phyloP scores from a whole-genome alignment of 2,329 filamentous ascomycete genomes.

The Fusarium nelsonii region DNA sequence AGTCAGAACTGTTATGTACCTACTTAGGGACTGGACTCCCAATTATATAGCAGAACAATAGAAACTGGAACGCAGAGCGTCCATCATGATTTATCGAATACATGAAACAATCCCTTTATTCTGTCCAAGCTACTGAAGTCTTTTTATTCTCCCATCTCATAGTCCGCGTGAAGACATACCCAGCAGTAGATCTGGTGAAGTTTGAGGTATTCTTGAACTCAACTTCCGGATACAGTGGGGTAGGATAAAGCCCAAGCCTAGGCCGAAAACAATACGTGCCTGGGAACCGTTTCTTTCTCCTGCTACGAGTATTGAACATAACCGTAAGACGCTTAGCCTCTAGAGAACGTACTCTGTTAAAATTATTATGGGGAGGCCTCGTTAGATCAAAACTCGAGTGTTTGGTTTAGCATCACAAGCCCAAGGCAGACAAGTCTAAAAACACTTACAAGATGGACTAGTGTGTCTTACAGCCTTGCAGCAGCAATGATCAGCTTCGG shows the following conservation, averaged over 20 bases:
- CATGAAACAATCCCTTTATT: slow-evolving; percentile 22
- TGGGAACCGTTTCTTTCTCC: not conserved
- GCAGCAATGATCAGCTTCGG: slow-evolving; percentile 26
- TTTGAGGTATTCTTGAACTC: not conserved
- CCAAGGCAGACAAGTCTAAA: slow-evolving; percentile 41
- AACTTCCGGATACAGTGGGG: slow-evolving; percentile 25
- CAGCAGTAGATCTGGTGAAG: not conserved
- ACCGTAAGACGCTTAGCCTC: not conserved
- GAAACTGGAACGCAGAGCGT: slow-evolving; percentile 38
- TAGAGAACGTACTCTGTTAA: not conserved
- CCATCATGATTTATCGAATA: slow-evolving; percentile 39
- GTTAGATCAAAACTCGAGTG: slow-evolving; percentile 15
- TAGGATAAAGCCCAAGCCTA: slow-evolving; percentile 9
- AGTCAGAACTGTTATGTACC: slow-evolving; percentile 24
- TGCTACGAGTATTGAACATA: not conserved
- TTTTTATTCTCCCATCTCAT: not conserved
- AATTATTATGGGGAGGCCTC: slow-evolving; percentile 40
- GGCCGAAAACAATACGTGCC: not conserved
- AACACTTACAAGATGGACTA: slow-evolving; percentile 11
- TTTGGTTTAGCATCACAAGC: slow-evolving; percentile 15
- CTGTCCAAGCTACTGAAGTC: not conserved
- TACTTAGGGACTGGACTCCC: slow-evolving; percentile 21
- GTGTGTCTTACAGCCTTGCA: slow-evolving; percentile 41
- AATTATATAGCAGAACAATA: slow-evolving; percentile 15
- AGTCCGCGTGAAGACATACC: not conserved